Base-by-base conservation (phyloP, 2,329 filamentous ascomycete genomes). In the Didymella exigua region DNA sequence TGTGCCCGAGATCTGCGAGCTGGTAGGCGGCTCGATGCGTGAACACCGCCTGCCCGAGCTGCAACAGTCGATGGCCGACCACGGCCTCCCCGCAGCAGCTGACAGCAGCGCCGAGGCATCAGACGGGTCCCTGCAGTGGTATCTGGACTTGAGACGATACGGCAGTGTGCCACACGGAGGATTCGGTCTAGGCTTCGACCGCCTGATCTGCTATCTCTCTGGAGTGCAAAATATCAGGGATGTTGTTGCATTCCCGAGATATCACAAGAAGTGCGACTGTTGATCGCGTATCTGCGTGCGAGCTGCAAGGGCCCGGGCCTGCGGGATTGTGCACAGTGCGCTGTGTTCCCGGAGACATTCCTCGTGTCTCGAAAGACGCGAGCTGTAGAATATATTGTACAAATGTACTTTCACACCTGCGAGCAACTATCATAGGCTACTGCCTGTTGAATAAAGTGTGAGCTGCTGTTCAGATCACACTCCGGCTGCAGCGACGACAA, bases 101-200 rank as follows among this genome's bases (percentile, higher is more conserved):
- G 44, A 62, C 18, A 40, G 54, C 26, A 52, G 59, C 2, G 47
- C 60, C 4, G 62, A 62, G 44, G 55, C 55, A 41, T 54, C 67
- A 45, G 64, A 67, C 36, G 64, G 66, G 24, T 69, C 70, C 26
- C 75, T 96, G 49, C 84, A 88, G 63, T 97, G 93, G 93, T 97
- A 96, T 72, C 80, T 91, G 21, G 92, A 97, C 73, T 82, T 97
- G 57, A 86, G 93, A 57, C 87, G 89, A 62, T 97, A 91, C 84
- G 93, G 93, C n/a, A 93, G 89, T 63, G 90, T 91, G 51, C 91
- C 91, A 30, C 93, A 96, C 68, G 93, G 93, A 36, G 93, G 93
- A 1, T 97, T 96, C 71, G 93, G 93, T 2, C 75, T 97, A 52
- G 93, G 93, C 8, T 96, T 96, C 71, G 93, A 97, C 79, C 85